Base-by-base conservation (phyloP, 148 eudicot species). In the Rhododendron henanense region DNA sequence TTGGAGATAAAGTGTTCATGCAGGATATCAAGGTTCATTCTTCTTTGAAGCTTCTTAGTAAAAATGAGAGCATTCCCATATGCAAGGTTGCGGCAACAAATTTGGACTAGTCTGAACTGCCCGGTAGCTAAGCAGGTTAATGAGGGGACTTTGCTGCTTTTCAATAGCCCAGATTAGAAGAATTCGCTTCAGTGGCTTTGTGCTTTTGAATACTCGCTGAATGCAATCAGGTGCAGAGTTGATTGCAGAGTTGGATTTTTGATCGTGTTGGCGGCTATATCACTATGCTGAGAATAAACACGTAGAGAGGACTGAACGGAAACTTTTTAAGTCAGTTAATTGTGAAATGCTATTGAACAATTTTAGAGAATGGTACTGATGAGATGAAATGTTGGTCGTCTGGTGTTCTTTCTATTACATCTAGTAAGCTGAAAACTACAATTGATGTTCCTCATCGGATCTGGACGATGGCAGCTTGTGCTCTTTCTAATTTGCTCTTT, bases 11-110 rank as follows among this genome's bases (percentile, higher is more conserved):
- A 73, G 86, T 97, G 53, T 88, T 88, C 83, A 82, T 95, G 88
- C 87, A 89, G 19, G 95, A 95, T 83, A 87, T 93, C 28, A 84
- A 88, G 84, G 94, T 97, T 85, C 94, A 94, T 89, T 86, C 94
- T 15, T 89, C 94, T 11, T 69, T 95, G 88, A 93, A 93, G 95
- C 96, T 93, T 85, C 89, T 94, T 18, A 94, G 98, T 81, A 88
- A 87, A 89, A 87, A 92, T 16, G 91, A 93, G 51, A 79, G 84
- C 1, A 92, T 93, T 83, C 98, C 98, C 35, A 86, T 95, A 65
- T 95, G 98, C 90, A 93, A 89, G 91, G 88, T 97, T 83, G 86
- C 88, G 82, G 91, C 94, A 50, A 87, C 94, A 39, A 48, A 87
- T 14, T 77, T 53, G 61, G 88, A 88, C 3, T 15, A n/a, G 35